Conservation (phyloP, 345 rosid genomes). For the Ceriops decandra region DNA sequence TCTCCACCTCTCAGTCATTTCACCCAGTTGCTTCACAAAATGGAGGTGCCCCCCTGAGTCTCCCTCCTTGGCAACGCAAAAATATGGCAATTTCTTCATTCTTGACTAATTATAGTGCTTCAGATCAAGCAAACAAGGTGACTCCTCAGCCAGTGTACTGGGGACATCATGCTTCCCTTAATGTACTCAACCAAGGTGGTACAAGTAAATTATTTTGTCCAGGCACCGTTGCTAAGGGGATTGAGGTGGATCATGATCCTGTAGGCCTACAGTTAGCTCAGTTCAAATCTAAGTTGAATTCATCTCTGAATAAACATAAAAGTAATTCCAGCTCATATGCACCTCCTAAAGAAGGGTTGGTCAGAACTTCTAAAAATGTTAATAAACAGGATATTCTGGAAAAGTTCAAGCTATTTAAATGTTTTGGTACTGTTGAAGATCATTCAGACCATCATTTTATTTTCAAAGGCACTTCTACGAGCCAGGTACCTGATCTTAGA, state of each 20-base stretch:
- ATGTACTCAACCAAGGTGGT: conserved; percentile 13
- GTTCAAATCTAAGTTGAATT: conserved; percentile 2
- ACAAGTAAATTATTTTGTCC: conserved; percentile 6
- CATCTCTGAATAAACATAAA: conserved; percentile 1
- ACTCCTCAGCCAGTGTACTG: conserved; percentile 12
- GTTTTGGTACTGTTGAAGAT: conserved; percentile 74
- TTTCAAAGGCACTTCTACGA: conserved; percentile 29
- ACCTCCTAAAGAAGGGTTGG: conserved; percentile 33
- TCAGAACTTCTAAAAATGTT: conserved; percentile 29
- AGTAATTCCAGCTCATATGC: conserved; percentile 5
- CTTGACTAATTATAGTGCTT: conserved; percentile 18
- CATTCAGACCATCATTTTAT: conserved; percentile 61
- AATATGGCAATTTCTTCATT: conserved; percentile 22
- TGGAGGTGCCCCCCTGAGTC: conserved; percentile 13
- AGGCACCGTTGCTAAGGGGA: conserved; percentile 6
- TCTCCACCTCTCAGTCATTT: conserved; percentile 20
- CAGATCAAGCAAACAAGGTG: conserved; percentile 11
- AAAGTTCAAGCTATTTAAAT: conserved; percentile 54
- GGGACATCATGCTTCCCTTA: conserved; percentile 8
- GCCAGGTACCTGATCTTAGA: conserved; percentile 46
- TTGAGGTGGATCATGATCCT: conserved; percentile 12
- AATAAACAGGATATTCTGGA: conserved; percentile 48
- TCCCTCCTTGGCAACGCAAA: conserved; percentile 18
- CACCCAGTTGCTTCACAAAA: conserved; percentile 21
- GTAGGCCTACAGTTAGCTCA: conserved; percentile 15